Conservation (phyloP, 78 protist genomes). For the Tieghemostelium lacteum region DNA sequence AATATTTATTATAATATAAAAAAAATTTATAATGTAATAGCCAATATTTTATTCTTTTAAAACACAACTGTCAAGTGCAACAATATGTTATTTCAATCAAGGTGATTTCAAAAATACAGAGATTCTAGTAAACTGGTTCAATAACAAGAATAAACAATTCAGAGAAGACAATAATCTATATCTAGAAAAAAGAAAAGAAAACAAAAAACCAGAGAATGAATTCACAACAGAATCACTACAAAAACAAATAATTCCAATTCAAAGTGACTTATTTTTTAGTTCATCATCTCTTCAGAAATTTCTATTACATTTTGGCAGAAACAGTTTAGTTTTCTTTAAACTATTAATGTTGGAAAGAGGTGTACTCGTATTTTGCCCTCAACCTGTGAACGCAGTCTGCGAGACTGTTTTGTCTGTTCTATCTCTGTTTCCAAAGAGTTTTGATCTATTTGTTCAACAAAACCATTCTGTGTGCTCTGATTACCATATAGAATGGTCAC, state of each 20-base stretch:
- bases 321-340: conserved; percentile 46
- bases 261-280: conserved; percentile 13
- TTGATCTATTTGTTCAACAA: conserved; percentile 5
- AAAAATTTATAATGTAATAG: no score
- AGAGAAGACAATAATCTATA: background rate
- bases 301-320: conserved; percentile 65
- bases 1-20: no score
- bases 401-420: conserved; percentile 25
- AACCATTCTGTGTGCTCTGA: background rate
- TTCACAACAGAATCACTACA: background rate
- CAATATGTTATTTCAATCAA: conserved; percentile 62
- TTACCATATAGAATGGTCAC: conserved; percentile 5
- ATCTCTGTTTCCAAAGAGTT: conserved; percentile 23
- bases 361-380: conserved; percentile 40
- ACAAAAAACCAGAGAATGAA: background rate
- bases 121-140: conserved; percentile 32
- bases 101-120: conserved; percentile 63
- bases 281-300: conserved; percentile 37
- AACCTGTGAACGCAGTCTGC: conserved; percentile 52
- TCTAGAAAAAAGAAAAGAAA: background rate
- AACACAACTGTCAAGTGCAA: conserved; percentile 57
- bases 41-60: conserved; percentile 71
- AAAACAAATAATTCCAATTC: conserved; percentile 13
- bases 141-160: conserved; percentile 32
- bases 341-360: conserved; percentile 55